Evolutionary conservation across 2,329 filamentous ascomycete species (phyloP), one percentile per base, ranked within the genome.

Genomic region (Claviceps arundinis): DNA sequence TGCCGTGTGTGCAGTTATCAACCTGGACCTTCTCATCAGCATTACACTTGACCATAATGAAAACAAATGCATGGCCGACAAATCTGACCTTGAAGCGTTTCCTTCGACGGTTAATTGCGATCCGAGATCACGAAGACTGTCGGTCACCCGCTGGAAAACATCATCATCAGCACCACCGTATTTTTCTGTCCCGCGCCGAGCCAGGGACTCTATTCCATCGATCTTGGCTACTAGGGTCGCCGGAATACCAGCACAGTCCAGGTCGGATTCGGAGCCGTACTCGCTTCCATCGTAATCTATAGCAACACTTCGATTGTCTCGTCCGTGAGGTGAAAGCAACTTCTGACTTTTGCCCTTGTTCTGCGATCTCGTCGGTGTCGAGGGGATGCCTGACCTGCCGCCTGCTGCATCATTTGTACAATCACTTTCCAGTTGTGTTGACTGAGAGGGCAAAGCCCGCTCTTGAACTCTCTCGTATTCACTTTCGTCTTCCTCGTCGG

Each of bases 1-100:
- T 14, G 85, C 84, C 30, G 84, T 80, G 65, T 89, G 84, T 37
- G 85, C 82, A 44, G 85, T 89, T 63, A 87, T 86, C 56, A 89
- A 71, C 61, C 85, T 89, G 26, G 11, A 60, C 30, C n/a, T 40
- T 44, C 9, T 34, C 9, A 37, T 52, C 44, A 50, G 38, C 16
- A 47, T 38, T 6, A 22, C 7, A 38, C 26, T 34, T 45, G 2
- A 19, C 30, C 16, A 19, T 30, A 6, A 34, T 19, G 37, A 6
- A 34, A 42, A 8, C 34, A 37, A 9, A 11, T n/a, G 7, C 26
- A 5, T 13, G 34, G 19, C 16, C 19, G 22, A 6, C n/a, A 26
- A 5, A 44, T 48, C 70, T 62, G 65, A 85, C 84, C 85, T 79
- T 46, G 84, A 84, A 44, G 84, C 80, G 59, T 81, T 83, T 42